Percentiles rank a stretch among this genome's conserved stretches.
Evolutionary conservation across 2,329 filamentous ascomycete species (phyloP).

Genomic region (Lasiodiplodia gonubiensis): DNA sequence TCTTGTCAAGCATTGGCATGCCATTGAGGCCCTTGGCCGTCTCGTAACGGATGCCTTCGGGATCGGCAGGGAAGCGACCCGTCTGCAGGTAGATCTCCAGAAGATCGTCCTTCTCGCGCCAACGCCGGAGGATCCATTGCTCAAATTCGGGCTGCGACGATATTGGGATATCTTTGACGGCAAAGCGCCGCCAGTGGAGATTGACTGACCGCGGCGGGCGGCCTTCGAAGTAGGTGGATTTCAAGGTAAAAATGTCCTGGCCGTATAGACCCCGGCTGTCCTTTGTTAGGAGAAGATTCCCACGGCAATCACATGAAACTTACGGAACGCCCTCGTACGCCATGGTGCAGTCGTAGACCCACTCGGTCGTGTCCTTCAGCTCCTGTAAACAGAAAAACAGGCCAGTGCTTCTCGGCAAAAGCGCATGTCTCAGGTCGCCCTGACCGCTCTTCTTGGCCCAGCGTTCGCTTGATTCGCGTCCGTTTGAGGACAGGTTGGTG

Average conservation of each 20-base stretch:
- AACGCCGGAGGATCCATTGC: constrained; percentile 79
- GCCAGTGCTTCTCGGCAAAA: constrained; percentile 81
- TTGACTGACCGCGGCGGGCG: constrained; percentile 92
- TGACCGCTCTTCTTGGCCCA: constrained; percentile 79
- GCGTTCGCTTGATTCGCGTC: constrained; percentile 68
- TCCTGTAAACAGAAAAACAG: constrained; percentile 80
- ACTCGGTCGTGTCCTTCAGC: constrained; percentile 75
- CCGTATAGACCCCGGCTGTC: constrained; percentile 66
- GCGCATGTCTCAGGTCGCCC: constrained; percentile 70
- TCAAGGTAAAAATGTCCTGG: constrained; percentile 84
- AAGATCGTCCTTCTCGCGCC: constrained; percentile 89
- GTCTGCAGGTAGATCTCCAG: constrained; percentile 76
- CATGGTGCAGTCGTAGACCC: constrained; percentile 90
- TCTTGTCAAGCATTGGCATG: constrained; percentile 17
- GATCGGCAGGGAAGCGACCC: constrained; percentile 80
- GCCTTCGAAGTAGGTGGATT: constrained; percentile 86
- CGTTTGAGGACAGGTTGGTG: constrained; percentile 80
- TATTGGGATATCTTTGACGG: constrained; percentile 78
- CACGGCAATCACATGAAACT: constrained; percentile 51
- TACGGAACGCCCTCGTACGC: constrained; percentile 93
- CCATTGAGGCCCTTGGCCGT: constrained; percentile 6
- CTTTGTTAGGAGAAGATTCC: constrained; percentile 26
- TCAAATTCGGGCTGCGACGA: constrained; percentile 75
- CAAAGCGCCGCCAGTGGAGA: constrained; percentile 93
- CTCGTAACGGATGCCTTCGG: constrained; percentile 21